Evolutionary conservation across 495 filamentous ascomycete species (phyloP), one percentile per base, ranked within the genome.

Genomic region (Podospora australis): DNA sequence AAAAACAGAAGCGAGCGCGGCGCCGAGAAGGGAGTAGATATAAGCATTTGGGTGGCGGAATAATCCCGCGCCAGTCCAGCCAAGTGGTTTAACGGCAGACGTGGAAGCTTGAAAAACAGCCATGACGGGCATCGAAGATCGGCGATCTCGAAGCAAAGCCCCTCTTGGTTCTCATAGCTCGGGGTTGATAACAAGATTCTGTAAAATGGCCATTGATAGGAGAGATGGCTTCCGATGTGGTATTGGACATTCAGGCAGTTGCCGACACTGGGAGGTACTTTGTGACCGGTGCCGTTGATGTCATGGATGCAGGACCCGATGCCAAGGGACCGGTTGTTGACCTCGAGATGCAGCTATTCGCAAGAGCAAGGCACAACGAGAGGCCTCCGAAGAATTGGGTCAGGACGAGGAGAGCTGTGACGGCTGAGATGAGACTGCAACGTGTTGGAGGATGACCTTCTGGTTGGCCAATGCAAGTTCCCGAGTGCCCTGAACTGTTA

Each of bases 1-100:
- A n/a, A 16, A n/a, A 36, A n/a, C 34, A 36, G 34, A 36, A 36
- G 34, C 34, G 34, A n/a, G 34, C 34, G 34, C 34, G 34, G 34
- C n/a, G 34, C 34, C 34, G 34, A 36, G 34, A 36, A 10, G 13
- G 34, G 11, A 36, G 17, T 5, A 16, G 13, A 36, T 5, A n/a
- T 36, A 36, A 36, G 34, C 34, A 7, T 36, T n/a, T n/a, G 7
- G n/a, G 11, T 8, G 6, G 5, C n/a, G 34, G 34, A 16, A 16
- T 10, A 36, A 36, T 5, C 13, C 13, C 34, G 34, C 34, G 13
- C 6, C n/a, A n/a, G n/a, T n/a, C n/a, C n/a, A n/a, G n/a, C n/a
- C n/a, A n/a, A n/a, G n/a, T 5, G 11, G 6, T n/a, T n/a, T 36
- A 36, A 10, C 34, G 34, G 34, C 34, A 36, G 34, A n/a, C 17